Base-by-base conservation (phyloP, 2,329 filamentous ascomycete genomes). In the Colletotrichum musicola region DNA sequence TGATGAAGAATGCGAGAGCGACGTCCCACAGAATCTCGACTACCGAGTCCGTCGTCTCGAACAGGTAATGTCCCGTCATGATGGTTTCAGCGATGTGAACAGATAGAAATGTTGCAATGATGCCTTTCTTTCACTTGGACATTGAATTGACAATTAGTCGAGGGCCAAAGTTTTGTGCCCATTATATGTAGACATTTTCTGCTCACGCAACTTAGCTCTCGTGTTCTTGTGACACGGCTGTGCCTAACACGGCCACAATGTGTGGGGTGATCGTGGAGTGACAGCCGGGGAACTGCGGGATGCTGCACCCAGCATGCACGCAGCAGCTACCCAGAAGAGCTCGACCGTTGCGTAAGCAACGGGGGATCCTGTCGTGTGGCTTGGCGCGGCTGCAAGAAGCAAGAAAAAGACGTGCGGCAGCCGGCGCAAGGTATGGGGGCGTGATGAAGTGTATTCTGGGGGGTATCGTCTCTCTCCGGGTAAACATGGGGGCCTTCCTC, bases 21-120 rank as follows among this genome's bases (percentile, higher is more conserved):
- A 81, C 71, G 71, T 81, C 77, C 78, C 79, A 81, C 62, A 81
- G 74, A 57, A 81, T 58, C 46, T 80, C 77, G 59, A 81, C 75
- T 40, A 80, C 75, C 6, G 77, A 75, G 62, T 78, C 74, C 20
- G 74, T 75, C 6, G 77, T 77, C 50, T 78, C 72, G 62, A 79
- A 77, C 47, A 77, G 49, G 49, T 54, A 56, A 18, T 64, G 46
- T 44, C 59, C 62, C 22, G 38, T 68, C 56, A 56, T 70, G 3
- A 13, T 27, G 18, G 14, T 25, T 18, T 38, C 22, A 25, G 46
- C 20, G 46, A 22, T 25, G n/a, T 16, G 40, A 42, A 14, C 40
- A 14, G 14, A n/a, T 42, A 42, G 6, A 10, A 35, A 10, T 35
- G 40, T 42, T 42, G 40, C 16, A 5, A 13, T 42, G 13, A 14